phyloP scores from a whole-genome alignment of 257 asterid genomes.

The Primulina huaijiensis region DNA sequence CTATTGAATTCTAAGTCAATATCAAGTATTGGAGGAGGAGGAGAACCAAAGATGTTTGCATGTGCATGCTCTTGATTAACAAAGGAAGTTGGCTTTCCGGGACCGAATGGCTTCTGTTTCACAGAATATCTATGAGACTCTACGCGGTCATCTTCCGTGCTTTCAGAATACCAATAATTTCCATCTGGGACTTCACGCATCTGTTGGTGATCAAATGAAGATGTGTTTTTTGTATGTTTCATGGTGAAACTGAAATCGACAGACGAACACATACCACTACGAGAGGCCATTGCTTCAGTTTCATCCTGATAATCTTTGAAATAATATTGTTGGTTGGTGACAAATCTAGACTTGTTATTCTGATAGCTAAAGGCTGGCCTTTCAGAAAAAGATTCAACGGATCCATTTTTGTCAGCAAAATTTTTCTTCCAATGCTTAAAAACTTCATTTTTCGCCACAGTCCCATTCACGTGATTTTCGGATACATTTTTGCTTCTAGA shows the following conservation, averaged over 20 bases:
- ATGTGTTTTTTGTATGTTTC: conserved; percentile 37
- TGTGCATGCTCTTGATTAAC: conserved; percentile 30
- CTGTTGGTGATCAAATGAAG: conserved; percentile 40
- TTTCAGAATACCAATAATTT: conserved; percentile 21
- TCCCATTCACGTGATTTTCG: conserved; percentile 19
- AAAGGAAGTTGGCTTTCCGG: conserved; percentile 24
- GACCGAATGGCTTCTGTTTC: conserved; percentile 27
- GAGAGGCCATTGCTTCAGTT: conserved; percentile 42
- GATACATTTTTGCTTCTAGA: conserved; percentile 25
- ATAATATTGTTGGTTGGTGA: conserved; percentile 39
- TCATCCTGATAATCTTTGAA: conserved; percentile 43
- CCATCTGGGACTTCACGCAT: conserved; percentile 20
- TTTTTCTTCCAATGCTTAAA: conserved; percentile 30
- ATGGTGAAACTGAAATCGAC: conserved; percentile 53
- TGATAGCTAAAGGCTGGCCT: conserved; percentile 38
- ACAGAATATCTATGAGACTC: conserved; percentile 32
- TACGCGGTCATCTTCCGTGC: conserved; percentile 34
- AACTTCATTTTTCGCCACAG: conserved; percentile 31
- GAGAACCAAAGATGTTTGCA: conserved; percentile 27
- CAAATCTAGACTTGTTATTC: conserved; percentile 38
- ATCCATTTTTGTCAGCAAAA: conserved; percentile 30
- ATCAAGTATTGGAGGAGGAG: conserved; percentile 27
- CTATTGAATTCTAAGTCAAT: conserved; percentile 58
- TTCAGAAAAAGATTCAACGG: conserved; percentile 36
- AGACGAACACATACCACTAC: conserved; percentile 40